These are phyloP conservation scores for Fagus sylvatica DNA, from an alignment of 306 rosid species.

Conservation along the genomic window DNA sequence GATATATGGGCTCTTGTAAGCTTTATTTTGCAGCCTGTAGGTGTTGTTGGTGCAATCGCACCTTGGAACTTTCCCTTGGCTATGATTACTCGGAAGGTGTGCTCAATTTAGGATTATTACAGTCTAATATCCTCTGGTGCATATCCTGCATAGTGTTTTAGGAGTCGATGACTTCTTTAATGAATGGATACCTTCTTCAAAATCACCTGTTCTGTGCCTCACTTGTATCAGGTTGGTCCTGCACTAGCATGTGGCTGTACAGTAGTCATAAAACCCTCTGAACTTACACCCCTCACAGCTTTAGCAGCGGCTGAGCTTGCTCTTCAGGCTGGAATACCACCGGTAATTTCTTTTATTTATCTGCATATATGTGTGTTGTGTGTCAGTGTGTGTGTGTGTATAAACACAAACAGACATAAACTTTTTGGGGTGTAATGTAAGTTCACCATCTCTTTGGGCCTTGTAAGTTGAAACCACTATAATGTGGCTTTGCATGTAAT, in stretches of 20 bases:
- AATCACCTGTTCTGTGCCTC: conserved; percentile 20
- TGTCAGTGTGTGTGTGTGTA: not conserved
- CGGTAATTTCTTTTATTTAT: conserved; percentile 48
- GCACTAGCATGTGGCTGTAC: conserved; percentile 99
- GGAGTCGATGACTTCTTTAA: conserved; percentile 8
- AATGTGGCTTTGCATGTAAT: conserved; percentile 1
- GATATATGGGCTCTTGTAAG: not conserved
- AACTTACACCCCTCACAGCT: conserved; percentile 95
- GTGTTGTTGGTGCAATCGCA: conserved; percentile 91
- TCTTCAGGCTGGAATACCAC: conserved; percentile 95
- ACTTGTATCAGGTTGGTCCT: conserved; percentile 81
- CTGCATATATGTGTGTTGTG: not conserved
- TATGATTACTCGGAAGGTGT: conserved; percentile 94
- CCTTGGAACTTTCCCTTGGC: conserved; percentile 99
- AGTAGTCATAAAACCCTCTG: conserved; percentile 93
- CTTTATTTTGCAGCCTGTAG: conserved; percentile 79
- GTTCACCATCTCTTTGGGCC: not conserved
- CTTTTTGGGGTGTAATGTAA: not conserved
- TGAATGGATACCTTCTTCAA: conserved; percentile 5
- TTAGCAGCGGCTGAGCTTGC: conserved; percentile 97
- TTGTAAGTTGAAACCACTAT: not conserved
- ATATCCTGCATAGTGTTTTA: conserved; percentile 7
- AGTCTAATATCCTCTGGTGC: conserved; percentile 22
- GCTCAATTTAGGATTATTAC: conserved; percentile 24
- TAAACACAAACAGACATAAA: not conserved